Evolutionary conservation across 805 yeast genomes (phyloP).

Genomic region (Starmerella khaoyaiensis): DNA sequence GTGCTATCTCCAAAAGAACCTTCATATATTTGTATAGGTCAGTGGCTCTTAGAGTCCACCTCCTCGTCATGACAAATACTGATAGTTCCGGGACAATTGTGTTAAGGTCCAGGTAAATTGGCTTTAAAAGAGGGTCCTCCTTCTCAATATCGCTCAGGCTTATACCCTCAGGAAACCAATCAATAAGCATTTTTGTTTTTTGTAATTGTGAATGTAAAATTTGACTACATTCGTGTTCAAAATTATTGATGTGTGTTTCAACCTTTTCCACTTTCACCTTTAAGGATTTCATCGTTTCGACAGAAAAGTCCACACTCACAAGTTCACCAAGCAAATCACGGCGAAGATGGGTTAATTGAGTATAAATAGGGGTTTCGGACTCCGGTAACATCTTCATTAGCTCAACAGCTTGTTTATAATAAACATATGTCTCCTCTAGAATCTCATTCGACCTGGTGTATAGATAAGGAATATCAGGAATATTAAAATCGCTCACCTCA

Average conservation of each 20-base stretch:
- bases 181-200: slow-evolving; percentile 8
- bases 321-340: slow-evolving; percentile 17
- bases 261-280: slow-evolving; percentile 9
- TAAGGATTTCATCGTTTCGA: slow-evolving; percentile 7
- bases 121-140: slow-evolving; percentile 37
- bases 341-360: slow-evolving; percentile 21
- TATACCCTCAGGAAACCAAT: slow-evolving; percentile 20
- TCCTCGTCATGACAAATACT: slow-evolving; percentile 73
- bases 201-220: slow-evolving; percentile 10
- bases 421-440: slow-evolving; percentile 3
- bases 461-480: slow-evolving; percentile 38
- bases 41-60: slow-evolving; percentile 96
- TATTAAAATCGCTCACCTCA: slow-evolving; percentile 28
- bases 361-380: slow-evolving; percentile 14
- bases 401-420: background rate
- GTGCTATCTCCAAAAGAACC: slow-evolving; percentile 60
- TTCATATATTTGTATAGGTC: slow-evolving; percentile 79
- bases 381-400: slow-evolving; percentile 12
- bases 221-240: slow-evolving; percentile 1
- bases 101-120: slow-evolving; percentile 50
- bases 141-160: slow-evolving; percentile 21
- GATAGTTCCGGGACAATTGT: slow-evolving; percentile 63
- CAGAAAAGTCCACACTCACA: slow-evolving; percentile 4
- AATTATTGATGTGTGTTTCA: slow-evolving; percentile 2
- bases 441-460: slow-evolving; percentile 1